Evolutionary conservation across 2,329 filamentous ascomycete species (phyloP), one percentile per base, ranked within the genome.

Genomic region (Alternaria arborescens): DNA sequence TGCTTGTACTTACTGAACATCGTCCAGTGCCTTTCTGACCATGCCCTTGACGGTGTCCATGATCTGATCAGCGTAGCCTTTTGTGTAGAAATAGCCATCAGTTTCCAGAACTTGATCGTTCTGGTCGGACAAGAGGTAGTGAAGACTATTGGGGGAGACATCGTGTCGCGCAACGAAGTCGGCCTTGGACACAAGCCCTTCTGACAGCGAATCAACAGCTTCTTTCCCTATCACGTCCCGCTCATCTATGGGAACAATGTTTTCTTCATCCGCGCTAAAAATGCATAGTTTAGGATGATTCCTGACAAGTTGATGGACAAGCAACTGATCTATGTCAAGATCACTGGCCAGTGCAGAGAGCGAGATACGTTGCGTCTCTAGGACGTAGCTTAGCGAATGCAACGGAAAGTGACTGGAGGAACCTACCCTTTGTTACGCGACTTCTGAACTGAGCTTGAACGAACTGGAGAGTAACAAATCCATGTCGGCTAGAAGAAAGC

Each of bases 381-480:
- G 20, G 32, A 12, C 10, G 16, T n/a, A 2, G 30, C n/a, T 72
- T 46, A 66, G 55, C 10, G 24, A 54, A 32, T 1, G 6, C 1
- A 34, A 6, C 16, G 3, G 24, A 43, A 8, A 7, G 14, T 11
- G 8, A 24, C 16, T 3, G 5, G 3, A 14, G 16, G 2, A 22
- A 20, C 41, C 22, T 54, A 70, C 71, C 64, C 52, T 61, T 55
- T 18, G 64, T 68, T 40, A 73, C 60, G 14, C 58, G 51, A 36
- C 52, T 41, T 40, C 72, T 59, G 30, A 78, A 73, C 14, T 68
- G 62, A 30, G 55, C 57, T 16, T 66, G 51, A 8, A 69, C 55
- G 18, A 69, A 62, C 8, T 63, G 64, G n/a, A 61, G 61, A 6
- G 74, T 74, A 4, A 77, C 41, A 41, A 78, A 70, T 11, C 69